Base-by-base conservation (phyloP, 2,329 filamentous ascomycete species). In the Colletotrichum lini region DNA sequence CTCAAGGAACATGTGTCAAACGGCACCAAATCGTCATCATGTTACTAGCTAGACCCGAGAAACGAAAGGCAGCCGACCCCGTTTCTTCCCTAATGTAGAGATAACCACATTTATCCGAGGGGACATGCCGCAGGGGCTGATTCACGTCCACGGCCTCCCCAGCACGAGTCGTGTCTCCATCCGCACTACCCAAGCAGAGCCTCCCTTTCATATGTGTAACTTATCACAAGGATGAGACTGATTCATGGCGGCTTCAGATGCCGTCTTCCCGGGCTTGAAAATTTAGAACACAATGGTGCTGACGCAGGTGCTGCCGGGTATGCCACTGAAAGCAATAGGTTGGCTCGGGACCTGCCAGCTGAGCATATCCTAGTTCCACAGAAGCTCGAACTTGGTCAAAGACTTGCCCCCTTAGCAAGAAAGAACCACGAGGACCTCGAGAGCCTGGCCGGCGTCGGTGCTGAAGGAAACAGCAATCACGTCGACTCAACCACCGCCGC, bases 401-500 rank as follows among this genome's bases (percentile, higher is more conserved):
- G 38, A 10, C n/a, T 56, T 56, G 35, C 35, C 35, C 35, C 35
- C 18, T 12, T 9, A 7, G 35, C 35, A 9, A 42, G n/a, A 9
- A 2, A 57, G 35, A 16, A 9, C 13, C n/a, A 9, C 10, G 13
- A 21, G n/a, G 2, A 21, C 9, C 13, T 45, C 10, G 2, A 49
- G 23, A 49, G 10, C 26, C 44, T 30, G 26, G 18, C 30, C 47
- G n/a, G 40, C 54, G 21, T 18, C 18, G 63, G 16, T 47, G 30
- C 9, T 10, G 18, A 7, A 38, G 35, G 49, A 12, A 15, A 7
- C 16, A 30, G 47, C 13, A 18, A 45, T 72, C 62, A 72, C 9
- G n/a, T 66, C 42, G 56, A 70, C 21, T 63, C 54, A 21, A 57
- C 44, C 2, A 35, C 47, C n/a, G 42, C 26, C 50, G 26, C 23